Evolutionary conservation across 2,329 filamentous ascomycete genomes (phyloP).

Genomic region (Xylariales sp.): DNA sequence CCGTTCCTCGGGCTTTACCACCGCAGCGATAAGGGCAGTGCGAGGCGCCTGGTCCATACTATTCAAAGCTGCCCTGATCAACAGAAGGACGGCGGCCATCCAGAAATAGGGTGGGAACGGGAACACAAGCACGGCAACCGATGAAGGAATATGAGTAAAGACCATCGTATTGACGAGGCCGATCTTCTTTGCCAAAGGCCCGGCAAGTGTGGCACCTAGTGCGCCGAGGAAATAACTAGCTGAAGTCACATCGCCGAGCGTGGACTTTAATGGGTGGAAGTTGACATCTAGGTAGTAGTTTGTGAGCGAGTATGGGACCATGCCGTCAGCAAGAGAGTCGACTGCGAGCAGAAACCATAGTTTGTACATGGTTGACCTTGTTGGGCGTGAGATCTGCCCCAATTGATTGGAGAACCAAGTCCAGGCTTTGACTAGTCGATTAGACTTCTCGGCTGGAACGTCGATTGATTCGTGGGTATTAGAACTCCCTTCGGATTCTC

Average conservation of each 20-base stretch:
- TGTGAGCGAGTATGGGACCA: constrained; percentile 68
- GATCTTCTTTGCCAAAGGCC: constrained; percentile 66
- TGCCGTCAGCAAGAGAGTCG: constrained; percentile 74
- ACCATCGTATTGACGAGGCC: constrained; percentile 75
- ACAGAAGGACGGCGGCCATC: constrained; percentile 65
- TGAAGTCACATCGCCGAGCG: constrained; percentile 69
- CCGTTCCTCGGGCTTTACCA: constrained; percentile 72
- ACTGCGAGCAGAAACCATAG: constrained; percentile 73
- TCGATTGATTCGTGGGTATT: constrained; percentile 14
- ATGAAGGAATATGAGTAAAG: constrained; percentile 71
- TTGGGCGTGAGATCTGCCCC: constrained; percentile 67
- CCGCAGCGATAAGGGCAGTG: constrained; percentile 73
- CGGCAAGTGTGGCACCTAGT: constrained; percentile 66
- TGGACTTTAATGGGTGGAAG: constrained; percentile 66
- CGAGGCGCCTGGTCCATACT: constrained; percentile 77
- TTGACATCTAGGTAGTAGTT: constrained; percentile 69
- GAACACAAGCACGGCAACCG: constrained; percentile 69
- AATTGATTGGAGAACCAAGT: constrained; percentile 54
- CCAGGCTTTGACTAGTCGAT: constrained; percentile 35
- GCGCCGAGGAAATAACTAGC: constrained; percentile 65
- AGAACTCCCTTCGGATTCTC: constrained; percentile 1
- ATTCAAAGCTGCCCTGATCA: constrained; percentile 71
- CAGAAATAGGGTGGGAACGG: constrained; percentile 64
- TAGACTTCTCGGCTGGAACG: constrained; percentile 29
- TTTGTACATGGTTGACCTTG: constrained; percentile 69